phyloP scores from a whole-genome alignment of 225 moss, liverwort and hornwort species.

The Marchantia paleacea region DNA sequence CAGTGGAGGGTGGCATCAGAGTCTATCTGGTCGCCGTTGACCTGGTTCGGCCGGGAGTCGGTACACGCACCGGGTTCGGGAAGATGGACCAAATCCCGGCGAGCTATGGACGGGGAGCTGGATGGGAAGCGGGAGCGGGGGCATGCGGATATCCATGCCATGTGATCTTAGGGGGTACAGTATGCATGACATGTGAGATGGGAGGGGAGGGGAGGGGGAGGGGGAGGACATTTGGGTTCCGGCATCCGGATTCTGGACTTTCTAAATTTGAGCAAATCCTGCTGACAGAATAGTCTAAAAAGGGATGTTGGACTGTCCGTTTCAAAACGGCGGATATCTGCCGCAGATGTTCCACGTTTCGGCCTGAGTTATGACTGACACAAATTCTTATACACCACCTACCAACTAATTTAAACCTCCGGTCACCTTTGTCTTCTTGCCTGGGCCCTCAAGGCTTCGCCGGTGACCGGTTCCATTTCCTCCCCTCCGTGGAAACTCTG shows the following conservation, averaged over 20 bases:
- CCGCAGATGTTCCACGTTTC: background rate
- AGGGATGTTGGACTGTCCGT: background rate
- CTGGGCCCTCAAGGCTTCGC: too few species aligned
- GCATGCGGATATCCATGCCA: background rate
- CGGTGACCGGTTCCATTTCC: too few species aligned
- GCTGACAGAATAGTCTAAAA: background rate
- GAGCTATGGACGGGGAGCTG: background rate
- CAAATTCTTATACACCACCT: too few species aligned
- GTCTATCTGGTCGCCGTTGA: background rate
- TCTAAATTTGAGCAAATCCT: background rate
- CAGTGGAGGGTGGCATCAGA: background rate
- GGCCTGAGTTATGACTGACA: background rate
- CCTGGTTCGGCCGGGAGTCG: background rate
- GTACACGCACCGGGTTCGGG: background rate
- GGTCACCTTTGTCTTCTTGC: too few species aligned
- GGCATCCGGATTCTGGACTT: background rate
- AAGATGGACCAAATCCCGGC: too few species aligned
- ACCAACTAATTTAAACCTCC: too few species aligned
- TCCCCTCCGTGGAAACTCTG: too few species aligned
- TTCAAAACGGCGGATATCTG: background rate
- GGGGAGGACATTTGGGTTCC: background rate
- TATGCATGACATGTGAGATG: background rate
- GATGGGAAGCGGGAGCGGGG: background rate
- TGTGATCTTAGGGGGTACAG: background rate
- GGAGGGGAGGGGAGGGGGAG: background rate